These are phyloP conservation scores for Strobilomyces dryophilus DNA, from an alignment of 768 basidiomycete genomes.

Conservation along the genomic window DNA sequence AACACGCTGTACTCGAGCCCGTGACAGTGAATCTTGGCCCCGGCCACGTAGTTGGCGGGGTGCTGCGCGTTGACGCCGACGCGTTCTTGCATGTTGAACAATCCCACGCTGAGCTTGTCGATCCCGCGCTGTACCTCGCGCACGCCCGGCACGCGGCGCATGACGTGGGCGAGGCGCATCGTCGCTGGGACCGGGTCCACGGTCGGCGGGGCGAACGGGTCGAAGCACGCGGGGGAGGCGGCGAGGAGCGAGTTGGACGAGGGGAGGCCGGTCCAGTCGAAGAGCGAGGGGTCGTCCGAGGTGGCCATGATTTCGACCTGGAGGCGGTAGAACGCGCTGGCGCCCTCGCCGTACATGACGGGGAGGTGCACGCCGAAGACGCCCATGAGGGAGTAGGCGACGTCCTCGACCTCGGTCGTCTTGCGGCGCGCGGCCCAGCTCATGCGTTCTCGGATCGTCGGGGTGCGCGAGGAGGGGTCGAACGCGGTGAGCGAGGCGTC, in stretches of 20 bases:
- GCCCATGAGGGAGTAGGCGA: slow-evolving; percentile 28
- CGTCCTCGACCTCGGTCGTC: slow-evolving; percentile 28
- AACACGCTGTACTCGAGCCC: slow-evolving; percentile 17
- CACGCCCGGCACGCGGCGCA: slow-evolving; percentile 8
- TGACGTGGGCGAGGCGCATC: neutral
- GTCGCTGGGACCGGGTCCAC: slow-evolving; percentile 17
- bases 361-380: slow-evolving; percentile 26
- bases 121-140: slow-evolving; percentile 11
- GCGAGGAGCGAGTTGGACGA: slow-evolving; percentile 17
- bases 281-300: slow-evolving; percentile 21
- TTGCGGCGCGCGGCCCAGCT: slow-evolving; percentile 28
- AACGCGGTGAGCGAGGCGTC: slow-evolving; percentile 16
- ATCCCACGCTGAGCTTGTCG: slow-evolving; percentile 9
- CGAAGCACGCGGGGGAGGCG: slow-evolving; percentile 17
- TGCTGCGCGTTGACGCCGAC: slow-evolving; percentile 18
- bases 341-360: slow-evolving; percentile 29
- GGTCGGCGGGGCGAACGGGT: slow-evolving; percentile 16
- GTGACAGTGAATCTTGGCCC: slow-evolving; percentile 18
- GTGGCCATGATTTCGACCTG: slow-evolving; percentile 25
- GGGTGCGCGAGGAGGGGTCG: slow-evolving; percentile 10
- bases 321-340: slow-evolving; percentile 24
- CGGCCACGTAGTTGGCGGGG: slow-evolving; percentile 18
- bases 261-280: slow-evolving; percentile 22
- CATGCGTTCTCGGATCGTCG: slow-evolving; percentile 20
- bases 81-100: slow-evolving; percentile 20